Evolutionary conservation across 2,329 filamentous ascomycete species (phyloP).

Genomic region (Diaporthe batatas): DNA sequence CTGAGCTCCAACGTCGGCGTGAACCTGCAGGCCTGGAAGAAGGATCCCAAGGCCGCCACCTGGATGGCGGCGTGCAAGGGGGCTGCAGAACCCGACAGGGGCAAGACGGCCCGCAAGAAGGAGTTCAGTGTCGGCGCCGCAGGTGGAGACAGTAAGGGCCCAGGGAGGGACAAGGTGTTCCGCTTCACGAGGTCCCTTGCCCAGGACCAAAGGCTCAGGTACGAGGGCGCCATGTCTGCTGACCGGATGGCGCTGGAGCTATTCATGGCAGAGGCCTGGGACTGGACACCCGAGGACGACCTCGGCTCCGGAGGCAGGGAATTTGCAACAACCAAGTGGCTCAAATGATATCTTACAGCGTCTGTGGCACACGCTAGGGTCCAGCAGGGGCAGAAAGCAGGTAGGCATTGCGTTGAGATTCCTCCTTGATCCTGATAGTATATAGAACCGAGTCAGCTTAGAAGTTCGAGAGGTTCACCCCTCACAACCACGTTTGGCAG

Average conservation of each 20-base stretch:
- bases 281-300: slow-evolving; percentile 68
- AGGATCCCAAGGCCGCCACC: slow-evolving; percentile 53
- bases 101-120: slow-evolving; percentile 11
- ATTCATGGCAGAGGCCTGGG: slow-evolving; percentile 70
- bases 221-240: slow-evolving; percentile 62
- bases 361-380: neutral
- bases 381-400: neutral
- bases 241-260: slow-evolving; percentile 65
- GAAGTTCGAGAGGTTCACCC: neutral
- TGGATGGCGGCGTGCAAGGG: slow-evolving; percentile 51
- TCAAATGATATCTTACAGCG: slow-evolving; percentile 12
- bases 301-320: slow-evolving; percentile 27
- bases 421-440: neutral
- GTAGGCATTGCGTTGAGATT: neutral
- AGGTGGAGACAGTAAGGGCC: slow-evolving; percentile 37
- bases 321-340: slow-evolving; percentile 34
- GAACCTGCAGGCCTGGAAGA: slow-evolving; percentile 61
- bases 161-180: slow-evolving; percentile 52
- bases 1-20: slow-evolving; percentile 63
- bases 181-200: slow-evolving; percentile 65
- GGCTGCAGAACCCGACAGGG: slow-evolving; percentile 36
- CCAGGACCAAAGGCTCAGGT: slow-evolving; percentile 63
- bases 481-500: slow-evolving; percentile 2
- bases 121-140: slow-evolving; percentile 38
- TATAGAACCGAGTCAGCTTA: slow-evolving; percentile 2